A percentile compares a stretch with the other conserved stretches of the same genome.
phyloP scores from a whole-genome alignment of 371 early-diverging fungal species.

The Smittium mucronatum region DNA sequence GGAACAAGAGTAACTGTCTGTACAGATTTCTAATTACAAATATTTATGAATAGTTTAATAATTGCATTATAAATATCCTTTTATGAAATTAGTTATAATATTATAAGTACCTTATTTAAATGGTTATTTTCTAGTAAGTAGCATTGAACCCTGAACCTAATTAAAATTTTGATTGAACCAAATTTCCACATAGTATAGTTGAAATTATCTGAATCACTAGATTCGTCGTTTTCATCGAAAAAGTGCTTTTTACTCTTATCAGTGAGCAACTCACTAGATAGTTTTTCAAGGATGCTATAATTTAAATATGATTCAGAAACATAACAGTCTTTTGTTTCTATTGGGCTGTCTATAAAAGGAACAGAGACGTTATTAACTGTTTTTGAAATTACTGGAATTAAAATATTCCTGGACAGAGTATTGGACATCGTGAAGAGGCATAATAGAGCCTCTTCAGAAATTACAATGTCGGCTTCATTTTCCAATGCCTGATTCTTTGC shows the following conservation, averaged over 20 bases:
- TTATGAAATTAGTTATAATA: too few species aligned
- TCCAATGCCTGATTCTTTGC: not conserved
- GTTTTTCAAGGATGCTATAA: not conserved
- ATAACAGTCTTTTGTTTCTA: not conserved
- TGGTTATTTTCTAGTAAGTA: not conserved
- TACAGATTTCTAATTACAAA: not conserved
- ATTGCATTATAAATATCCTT: too few species aligned
- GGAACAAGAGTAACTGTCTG: not conserved
- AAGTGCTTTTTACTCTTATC: not conserved
- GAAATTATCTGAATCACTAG: not conserved
- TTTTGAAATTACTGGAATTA: not conserved
- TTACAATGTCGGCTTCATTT: slow-evolving; percentile 8
- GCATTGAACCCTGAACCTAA: slow-evolving; percentile 6
- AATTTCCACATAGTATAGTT: slow-evolving; percentile 12
- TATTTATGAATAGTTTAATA: not conserved
- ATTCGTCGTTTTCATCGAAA: not conserved
- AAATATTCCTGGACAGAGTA: not conserved
- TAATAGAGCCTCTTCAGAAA: slow-evolving; percentile 9
- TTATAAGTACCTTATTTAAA: too few species aligned
- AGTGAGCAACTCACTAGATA: not conserved
- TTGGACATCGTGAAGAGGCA: not conserved
- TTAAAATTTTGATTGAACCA: slow-evolving; percentile 3
- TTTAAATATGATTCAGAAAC: not conserved
- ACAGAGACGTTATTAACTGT: not conserved
- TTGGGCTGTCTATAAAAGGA: not conserved